Evolutionary conservation across 192 early-diverging fungal genomes (phyloP), one percentile per base, ranked within the genome.

Genomic region (Rhizophlyctis rosea): DNA sequence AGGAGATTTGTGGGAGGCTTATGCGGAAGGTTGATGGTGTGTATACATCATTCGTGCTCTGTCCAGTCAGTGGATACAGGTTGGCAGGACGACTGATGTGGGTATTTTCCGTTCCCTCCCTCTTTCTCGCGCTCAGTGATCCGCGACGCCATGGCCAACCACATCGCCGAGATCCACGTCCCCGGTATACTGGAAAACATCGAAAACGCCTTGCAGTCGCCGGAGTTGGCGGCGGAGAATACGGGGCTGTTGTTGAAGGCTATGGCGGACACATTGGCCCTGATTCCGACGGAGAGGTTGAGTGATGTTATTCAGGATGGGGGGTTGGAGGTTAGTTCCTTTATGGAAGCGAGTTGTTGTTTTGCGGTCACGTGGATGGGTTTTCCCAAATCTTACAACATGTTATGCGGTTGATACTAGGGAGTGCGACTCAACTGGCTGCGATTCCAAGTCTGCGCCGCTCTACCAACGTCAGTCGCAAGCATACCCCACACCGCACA

Each of bases 401-500:
- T n/a, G n/a, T n/a, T n/a, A n/a, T n/a, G n/a, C n/a, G n/a, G n/a
- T n/a, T n/a, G n/a, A n/a, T n/a, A n/a, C n/a, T n/a, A n/a, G n/a
- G 47, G 53, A 24, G 2, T 73, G 28, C 24, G 71, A 47, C 31
- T 73, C 50, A 73, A 73, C 51, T 73, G 71, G 71, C 16, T 59
- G 2, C 59, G 71, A 23, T 67, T 65, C 30, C 71, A 73, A 39
- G 47, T 67, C 24, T 55, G 49, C 28, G 59, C 61, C 24, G 54
- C 65, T 4, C 53, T 73, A 7, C 50, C 52, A n/a, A n/a, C n/a
- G n/a, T n/a, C n/a, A n/a, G n/a, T n/a, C n/a, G n/a, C n/a, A n/a
- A n/a, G n/a, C n/a, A n/a, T n/a, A n/a, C n/a, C n/a, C n/a, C n/a
- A n/a, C n/a, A n/a, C n/a, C n/a, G n/a, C n/a, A n/a, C n/a, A n/a